Percentiles rank a stretch among this genome's conserved stretches.
phyloP scores from a whole-genome alignment of 2,329 filamentous ascomycete genomes.

The Beauveria brongniartii region DNA sequence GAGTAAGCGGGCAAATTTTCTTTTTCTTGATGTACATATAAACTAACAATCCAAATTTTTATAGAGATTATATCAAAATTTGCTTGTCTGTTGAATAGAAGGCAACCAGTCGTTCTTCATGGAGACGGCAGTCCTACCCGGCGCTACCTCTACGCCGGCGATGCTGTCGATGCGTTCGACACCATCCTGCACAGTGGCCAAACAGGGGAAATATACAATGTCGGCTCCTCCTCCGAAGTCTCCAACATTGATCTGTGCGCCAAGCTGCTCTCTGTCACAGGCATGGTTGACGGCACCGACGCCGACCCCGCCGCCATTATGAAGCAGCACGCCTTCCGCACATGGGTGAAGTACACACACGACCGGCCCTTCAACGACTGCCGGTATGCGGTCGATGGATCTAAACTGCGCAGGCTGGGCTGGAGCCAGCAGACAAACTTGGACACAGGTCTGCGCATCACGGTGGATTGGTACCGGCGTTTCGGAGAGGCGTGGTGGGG shows the following conservation, averaged over 20 bases:
- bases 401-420: slow-evolving; percentile 57
- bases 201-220: slow-evolving; percentile 73
- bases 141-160: slow-evolving; percentile 69
- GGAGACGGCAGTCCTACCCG: slow-evolving; percentile 68
- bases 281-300: slow-evolving; percentile 40
- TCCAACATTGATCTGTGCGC: slow-evolving; percentile 64
- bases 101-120: slow-evolving; percentile 62
- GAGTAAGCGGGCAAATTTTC: slow-evolving; percentile 43
- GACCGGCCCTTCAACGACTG: slow-evolving; percentile 75
- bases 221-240: slow-evolving; percentile 69
- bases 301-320: slow-evolving; percentile 31
- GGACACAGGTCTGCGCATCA: slow-evolving; percentile 52
- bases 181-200: slow-evolving; percentile 72
- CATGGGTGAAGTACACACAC: slow-evolving; percentile 65
- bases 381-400: slow-evolving; percentile 63
- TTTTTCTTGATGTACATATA: too few relatives aligned
- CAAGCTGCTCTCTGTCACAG: slow-evolving; percentile 56
- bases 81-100: slow-evolving; percentile 59
- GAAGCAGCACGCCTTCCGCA: slow-evolving; percentile 31
- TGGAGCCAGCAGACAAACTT: slow-evolving; percentile 63
- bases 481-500: slow-evolving; percentile 67
- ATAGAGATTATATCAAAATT: slow-evolving; percentile 80
- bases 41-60: slow-evolving; percentile 8
- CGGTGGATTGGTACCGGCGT: slow-evolving; percentile 61
- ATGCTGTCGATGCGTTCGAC: slow-evolving; percentile 75